Percentiles rank a stretch among this genome's conserved stretches.
phyloP scores from a whole-genome alignment of 768 basidiomycete species.

The Tulasnella sp. region DNA sequence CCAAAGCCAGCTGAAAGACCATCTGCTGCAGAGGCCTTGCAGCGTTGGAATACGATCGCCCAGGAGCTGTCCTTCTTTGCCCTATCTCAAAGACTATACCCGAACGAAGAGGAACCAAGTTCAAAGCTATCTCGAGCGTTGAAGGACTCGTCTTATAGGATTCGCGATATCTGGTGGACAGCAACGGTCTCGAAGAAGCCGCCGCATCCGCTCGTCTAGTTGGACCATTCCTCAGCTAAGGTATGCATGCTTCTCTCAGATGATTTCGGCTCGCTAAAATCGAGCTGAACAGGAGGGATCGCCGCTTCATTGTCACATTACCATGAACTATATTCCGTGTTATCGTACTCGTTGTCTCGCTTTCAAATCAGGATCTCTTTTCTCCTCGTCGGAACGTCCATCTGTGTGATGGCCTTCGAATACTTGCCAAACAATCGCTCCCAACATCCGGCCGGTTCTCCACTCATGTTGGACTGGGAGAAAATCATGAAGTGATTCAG shows the following conservation, averaged over 20 bases:
- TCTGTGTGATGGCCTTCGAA: too few relatives aligned
- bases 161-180: slow-evolving; percentile 3
- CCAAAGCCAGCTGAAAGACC: slow-evolving; percentile 8
- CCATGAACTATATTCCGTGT: neutral
- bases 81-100: neutral
- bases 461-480: neutral
- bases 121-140: neutral
- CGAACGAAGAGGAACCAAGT: neutral
- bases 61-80: neutral
- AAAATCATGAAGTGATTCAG: neutral
- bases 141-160: neutral
- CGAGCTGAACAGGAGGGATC: neutral
- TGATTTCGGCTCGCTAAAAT: neutral
- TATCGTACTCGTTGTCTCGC: neutral
- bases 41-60: neutral
- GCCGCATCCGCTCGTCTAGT: neutral
- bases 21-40: neutral
- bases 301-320: neutral
- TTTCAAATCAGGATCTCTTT: neutral
- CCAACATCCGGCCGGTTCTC: neutral
- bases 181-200: neutral
- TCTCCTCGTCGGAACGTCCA: neutral
- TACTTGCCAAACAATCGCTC: neutral
- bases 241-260: neutral
- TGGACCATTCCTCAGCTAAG: neutral